Percentiles rank a stretch among this genome's conserved stretches.
phyloP scores from a whole-genome alignment of 2,329 filamentous ascomycete genomes.

The Xylaria sp. region DNA sequence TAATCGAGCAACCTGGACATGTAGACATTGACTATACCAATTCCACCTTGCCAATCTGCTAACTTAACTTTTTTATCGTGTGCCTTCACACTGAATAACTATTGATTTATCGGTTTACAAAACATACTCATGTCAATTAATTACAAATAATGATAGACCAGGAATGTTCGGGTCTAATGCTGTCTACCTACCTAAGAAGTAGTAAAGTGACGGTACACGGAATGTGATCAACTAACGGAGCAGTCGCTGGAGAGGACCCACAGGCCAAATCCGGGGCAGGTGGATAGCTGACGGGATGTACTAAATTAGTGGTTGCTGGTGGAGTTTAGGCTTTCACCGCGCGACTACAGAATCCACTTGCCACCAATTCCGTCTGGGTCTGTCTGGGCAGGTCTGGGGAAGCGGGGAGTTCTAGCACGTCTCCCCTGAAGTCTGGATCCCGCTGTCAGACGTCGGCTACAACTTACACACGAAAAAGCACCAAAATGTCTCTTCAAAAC shows the following conservation, averaged over 20 bases:
- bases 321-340: constrained; percentile 18
- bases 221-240: neutral
- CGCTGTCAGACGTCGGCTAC: constrained; percentile 1
- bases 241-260: constrained; percentile 11
- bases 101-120: neutral
- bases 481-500: neutral
- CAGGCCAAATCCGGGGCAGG: constrained; percentile 33
- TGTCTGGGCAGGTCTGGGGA: constrained; percentile 33
- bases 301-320: constrained; percentile 19
- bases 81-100: neutral
- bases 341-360: constrained; percentile 7
- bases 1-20: no score
- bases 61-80: neutral
- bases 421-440: constrained; percentile 28
- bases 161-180: neutral
- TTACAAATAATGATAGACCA: neutral
- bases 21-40: no score
- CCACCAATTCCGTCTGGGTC: constrained; percentile 19
- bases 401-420: constrained; percentile 31
- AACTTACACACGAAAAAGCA: constrained; percentile 7
- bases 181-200: neutral
- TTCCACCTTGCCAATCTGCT: neutral
- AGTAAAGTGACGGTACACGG: no score
- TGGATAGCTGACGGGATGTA: constrained; percentile 19
- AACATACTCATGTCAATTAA: neutral